A percentile compares a stretch with the other conserved stretches of the same genome.
These are phyloP conservation scores for Claviceps humidiphila DNA, from an alignment of 2,329 filamentous ascomycete genomes.

Conservation along the genomic window DNA sequence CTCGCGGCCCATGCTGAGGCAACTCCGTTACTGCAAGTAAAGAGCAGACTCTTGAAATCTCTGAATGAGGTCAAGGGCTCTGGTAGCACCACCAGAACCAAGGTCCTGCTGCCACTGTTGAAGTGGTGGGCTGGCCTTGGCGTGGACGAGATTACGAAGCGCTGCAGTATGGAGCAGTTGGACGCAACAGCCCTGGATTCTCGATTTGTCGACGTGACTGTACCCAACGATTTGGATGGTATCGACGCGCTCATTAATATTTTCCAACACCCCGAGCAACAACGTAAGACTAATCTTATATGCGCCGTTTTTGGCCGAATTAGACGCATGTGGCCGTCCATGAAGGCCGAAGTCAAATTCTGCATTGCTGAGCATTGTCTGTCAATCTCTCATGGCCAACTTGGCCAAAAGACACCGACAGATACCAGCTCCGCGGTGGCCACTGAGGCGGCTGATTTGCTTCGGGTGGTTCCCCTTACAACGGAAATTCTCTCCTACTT, in stretches of 20 bases:
- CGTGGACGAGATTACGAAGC: constrained; percentile 33
- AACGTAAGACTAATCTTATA: constrained; percentile 38
- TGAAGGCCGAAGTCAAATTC: constrained; percentile 51
- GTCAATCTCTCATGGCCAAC: constrained; percentile 38
- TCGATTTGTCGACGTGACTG: constrained; percentile 36
- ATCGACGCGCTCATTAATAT: constrained; percentile 38
- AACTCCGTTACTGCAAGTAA: constrained; percentile 56
- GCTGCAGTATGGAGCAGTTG: constrained; percentile 26
- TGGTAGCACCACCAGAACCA: constrained; percentile 54
- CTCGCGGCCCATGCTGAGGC: constrained; percentile 58
- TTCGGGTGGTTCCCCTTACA: constrained; percentile 61
- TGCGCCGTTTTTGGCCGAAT: constrained; percentile 56
- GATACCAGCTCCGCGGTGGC: constrained; percentile 24
- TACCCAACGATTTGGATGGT: constrained; percentile 39
- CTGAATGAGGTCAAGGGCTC: constrained; percentile 63
- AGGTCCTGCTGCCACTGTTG: constrained; percentile 63
- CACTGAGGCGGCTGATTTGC: constrained; percentile 55
- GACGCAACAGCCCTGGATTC: constrained; percentile 29
- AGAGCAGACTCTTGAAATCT: constrained; percentile 56
- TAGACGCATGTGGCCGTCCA: constrained; percentile 55
- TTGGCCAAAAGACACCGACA: constrained; percentile 15
- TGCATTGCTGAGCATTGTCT: constrained; percentile 50
- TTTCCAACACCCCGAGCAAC: constrained; percentile 27
- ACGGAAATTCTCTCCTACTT: constrained; percentile 60
- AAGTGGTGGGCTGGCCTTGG: constrained; percentile 51